Conservation (phyloP, 805 yeast species). For the Metschnikowia matae region DNA sequence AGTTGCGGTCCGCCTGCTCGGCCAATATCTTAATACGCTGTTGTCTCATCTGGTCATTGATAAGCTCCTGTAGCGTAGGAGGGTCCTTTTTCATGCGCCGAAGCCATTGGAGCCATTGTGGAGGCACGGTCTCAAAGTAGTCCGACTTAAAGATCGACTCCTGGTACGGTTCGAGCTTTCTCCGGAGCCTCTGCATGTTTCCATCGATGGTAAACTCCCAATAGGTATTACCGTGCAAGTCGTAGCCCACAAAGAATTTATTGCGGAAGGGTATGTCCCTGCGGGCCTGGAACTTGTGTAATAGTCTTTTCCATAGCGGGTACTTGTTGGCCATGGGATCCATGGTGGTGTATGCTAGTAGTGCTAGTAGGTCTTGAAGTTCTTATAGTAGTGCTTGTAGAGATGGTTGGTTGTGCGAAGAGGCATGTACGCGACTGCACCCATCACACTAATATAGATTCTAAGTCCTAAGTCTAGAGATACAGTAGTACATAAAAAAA, state of each 20-base stretch:
- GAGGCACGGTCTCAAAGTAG: slow-evolving; percentile 54
- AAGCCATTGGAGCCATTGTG: slow-evolving; percentile 84
- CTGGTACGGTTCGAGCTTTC: slow-evolving; percentile 57
- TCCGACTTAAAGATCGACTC: slow-evolving; percentile 50
- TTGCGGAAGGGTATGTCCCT: slow-evolving; percentile 65
- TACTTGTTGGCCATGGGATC: slow-evolving; percentile 48
- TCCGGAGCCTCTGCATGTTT: slow-evolving; percentile 49
- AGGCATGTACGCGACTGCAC: neutral
- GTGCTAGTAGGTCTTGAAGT: neutral
- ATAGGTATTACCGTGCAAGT: slow-evolving; percentile 77
- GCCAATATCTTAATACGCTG: slow-evolving; percentile 49
- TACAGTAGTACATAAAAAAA: no score
- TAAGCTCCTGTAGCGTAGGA: slow-evolving; percentile 62
- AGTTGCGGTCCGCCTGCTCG: slow-evolving; percentile 41
- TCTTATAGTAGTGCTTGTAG: neutral
- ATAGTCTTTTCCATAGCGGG: slow-evolving; percentile 46
- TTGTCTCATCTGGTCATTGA: slow-evolving; percentile 54
- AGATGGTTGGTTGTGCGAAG: neutral
- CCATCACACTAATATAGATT: no score
- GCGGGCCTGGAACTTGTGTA: slow-evolving; percentile 57
- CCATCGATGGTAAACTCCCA: slow-evolving; percentile 72
- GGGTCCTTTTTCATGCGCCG: slow-evolving; percentile 54
- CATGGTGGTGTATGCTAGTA: slow-evolving; percentile 25
- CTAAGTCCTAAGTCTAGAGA: no score
- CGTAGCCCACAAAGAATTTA: slow-evolving; percentile 70